Base-by-base conservation (phyloP, 108 stramenopile species). In the Cyclotella baltica region DNA sequence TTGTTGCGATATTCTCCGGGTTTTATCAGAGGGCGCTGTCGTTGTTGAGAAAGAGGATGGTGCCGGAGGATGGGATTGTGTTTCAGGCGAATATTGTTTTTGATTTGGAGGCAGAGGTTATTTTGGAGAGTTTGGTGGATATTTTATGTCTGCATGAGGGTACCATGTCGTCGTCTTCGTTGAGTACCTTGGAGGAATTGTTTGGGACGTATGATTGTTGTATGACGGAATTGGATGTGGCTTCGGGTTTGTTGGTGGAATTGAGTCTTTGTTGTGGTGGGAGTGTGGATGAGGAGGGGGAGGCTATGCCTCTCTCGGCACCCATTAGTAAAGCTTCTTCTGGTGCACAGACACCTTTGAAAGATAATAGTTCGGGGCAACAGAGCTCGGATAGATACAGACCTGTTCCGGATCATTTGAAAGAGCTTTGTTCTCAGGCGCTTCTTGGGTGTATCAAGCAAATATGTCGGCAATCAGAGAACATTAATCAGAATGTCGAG, bases 61-160 rank as follows among this genome's bases (percentile, higher is more conserved):
- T 80, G 28, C 91, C 94, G 16, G 67, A 56, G 16, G 90, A 93
- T 80, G 87, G 83, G 20, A 20, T 72, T 10, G 68, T 76, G 38
- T 95, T 89, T 73, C 85, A 92, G 72, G 84, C 90, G 33, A 92
- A 95, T 77, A 31, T 88, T 27, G 56, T 80, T 58, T 95, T 95
- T 79, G 94, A 95, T 80, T 86, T 91, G 25, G 90, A 87, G 63
- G 81, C 86, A 4, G 94, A 95, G 83, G 81, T 95, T 43, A 95
- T 95, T 66, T 78, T 95, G 27, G 94, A 95, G 77, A 91, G 89
- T 16, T 71, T 95, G 62, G 94, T 93, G 23, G 94, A 95, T 59
- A 76, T 95, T 59, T 46, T 95, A 23, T 84, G 87, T 48, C 71
- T 95, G 33, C 89, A 93, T 72, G 89, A 88, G 64, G 83, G 27